phyloP scores from a whole-genome alignment of 306 rosid species.

The Corylus heterophylla region DNA sequence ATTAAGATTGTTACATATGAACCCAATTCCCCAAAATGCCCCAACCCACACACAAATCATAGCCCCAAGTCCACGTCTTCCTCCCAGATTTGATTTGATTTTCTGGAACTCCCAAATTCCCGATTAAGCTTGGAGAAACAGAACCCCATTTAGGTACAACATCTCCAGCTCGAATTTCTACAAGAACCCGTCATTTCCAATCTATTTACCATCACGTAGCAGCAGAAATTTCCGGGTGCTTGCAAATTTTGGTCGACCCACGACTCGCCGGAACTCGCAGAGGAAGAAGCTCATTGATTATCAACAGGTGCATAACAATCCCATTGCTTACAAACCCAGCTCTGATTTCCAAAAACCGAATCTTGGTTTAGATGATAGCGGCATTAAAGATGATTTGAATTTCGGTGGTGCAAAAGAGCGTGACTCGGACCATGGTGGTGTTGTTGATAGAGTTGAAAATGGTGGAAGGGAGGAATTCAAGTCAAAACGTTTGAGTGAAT shows the following conservation, averaged over 20 bases:
- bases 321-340: too few relatives aligned
- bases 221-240: slow-evolving; percentile 44
- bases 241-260: slow-evolving; percentile 61
- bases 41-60: too few relatives aligned
- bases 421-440: slow-evolving; percentile 26
- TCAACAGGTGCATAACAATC: slow-evolving; percentile 49
- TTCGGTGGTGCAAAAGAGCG: slow-evolving; percentile 17
- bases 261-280: slow-evolving; percentile 67
- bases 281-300: slow-evolving; percentile 75
- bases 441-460: slow-evolving; percentile 31
- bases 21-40: too few relatives aligned
- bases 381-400: not conserved
- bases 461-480: slow-evolving; percentile 33
- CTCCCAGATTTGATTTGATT: too few relatives aligned
- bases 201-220: slow-evolving; percentile 18
- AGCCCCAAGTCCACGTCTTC: too few relatives aligned
- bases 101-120: slow-evolving; percentile 13
- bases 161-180: slow-evolving; percentile 30
- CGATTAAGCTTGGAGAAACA: slow-evolving; percentile 25
- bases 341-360: too few relatives aligned
- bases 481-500: slow-evolving; percentile 53
- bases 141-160: slow-evolving; percentile 18
- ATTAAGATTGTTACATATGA: too few relatives aligned
- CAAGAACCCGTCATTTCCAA: slow-evolving; percentile 29
- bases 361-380: too few relatives aligned